Evolutionary conservation across 805 yeast genomes (phyloP).

Genomic region (Priceomyces medius): DNA sequence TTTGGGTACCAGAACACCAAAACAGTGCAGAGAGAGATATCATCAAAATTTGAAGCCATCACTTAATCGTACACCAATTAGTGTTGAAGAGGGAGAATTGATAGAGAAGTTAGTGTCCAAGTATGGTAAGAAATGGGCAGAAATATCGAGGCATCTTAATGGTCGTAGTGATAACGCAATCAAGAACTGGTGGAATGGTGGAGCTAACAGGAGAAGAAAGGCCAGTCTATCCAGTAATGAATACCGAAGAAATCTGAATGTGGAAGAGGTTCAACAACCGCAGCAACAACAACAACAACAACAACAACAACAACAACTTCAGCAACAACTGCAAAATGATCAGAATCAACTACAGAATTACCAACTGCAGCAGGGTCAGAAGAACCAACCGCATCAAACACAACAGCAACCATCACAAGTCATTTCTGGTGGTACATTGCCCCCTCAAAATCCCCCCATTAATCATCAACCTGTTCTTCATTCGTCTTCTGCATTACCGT

Average conservation of each 20-base stretch:
- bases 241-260: background rate
- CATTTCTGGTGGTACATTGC: background rate
- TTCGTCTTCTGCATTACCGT: background rate
- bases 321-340: slow-evolving; percentile 6
- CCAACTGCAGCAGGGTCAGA: no score
- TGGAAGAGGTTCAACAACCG: background rate
- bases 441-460: background rate
- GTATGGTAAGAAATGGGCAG: slow-evolving; percentile 92
- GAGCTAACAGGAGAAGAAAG: slow-evolving; percentile 78
- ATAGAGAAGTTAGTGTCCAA: slow-evolving; percentile 77
- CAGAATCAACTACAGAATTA: slow-evolving; percentile 11
- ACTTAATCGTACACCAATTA: slow-evolving; percentile 76
- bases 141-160: slow-evolving; percentile 80
- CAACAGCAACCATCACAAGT: background rate
- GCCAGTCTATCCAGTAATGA: slow-evolving; percentile 19
- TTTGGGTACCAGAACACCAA: slow-evolving; percentile 77
- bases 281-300: background rate
- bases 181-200: slow-evolving; percentile 97
- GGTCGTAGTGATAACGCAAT: slow-evolving; percentile 91
- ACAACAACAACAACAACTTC: slow-evolving; percentile 1
- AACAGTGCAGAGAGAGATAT: slow-evolving; percentile 88
- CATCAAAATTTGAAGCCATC: slow-evolving; percentile 89
- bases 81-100: slow-evolving; percentile 77
- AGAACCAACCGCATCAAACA: background rate
- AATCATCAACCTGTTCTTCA: background rate